Conservation (phyloP, 2,329 filamentous ascomycete genomes). For the Microsporum ferrugineum region DNA sequence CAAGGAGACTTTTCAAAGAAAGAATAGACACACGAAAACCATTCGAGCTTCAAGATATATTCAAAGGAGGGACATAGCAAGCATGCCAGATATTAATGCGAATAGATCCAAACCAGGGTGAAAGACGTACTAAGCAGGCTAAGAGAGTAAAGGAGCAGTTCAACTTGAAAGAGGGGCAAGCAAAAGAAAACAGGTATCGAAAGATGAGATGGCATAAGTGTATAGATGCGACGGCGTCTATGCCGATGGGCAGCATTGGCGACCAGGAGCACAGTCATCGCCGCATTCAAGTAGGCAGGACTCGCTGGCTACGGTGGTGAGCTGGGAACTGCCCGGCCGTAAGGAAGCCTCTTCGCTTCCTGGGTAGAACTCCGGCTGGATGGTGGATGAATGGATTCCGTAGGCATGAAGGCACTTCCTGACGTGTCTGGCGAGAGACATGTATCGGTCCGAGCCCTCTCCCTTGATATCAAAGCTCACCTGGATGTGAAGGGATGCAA, state of each 20-base stretch:
- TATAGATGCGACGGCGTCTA: neutral
- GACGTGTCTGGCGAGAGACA: slow-evolving; percentile 74
- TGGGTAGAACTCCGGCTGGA: slow-evolving; percentile 70
- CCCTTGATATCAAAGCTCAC: slow-evolving; percentile 82
- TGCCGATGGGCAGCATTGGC: slow-evolving; percentile 30
- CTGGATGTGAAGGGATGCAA: slow-evolving; percentile 87
- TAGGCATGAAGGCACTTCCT: slow-evolving; percentile 85
- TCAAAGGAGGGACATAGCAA: neutral
- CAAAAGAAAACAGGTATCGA: neutral
- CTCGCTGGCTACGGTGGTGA: slow-evolving; percentile 13
- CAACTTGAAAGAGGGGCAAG: neutral
- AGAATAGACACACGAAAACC: neutral
- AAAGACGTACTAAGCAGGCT: neutral
- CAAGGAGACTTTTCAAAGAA: neutral
- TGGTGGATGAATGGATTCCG: slow-evolving; percentile 92
- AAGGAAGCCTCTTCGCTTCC: slow-evolving; percentile 27
- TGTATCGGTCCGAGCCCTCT: slow-evolving; percentile 67
- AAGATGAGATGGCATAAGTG: too few relatives aligned
- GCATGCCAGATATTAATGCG: neutral
- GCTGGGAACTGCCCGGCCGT: slow-evolving; percentile 2
- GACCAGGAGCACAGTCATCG: slow-evolving; percentile 32
- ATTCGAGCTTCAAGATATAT: neutral
- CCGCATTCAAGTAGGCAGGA: slow-evolving; percentile 39
- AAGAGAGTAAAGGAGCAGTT: too few relatives aligned
- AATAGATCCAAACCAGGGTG: neutral